phyloP scores from a whole-genome alignment of 139 green algal genomes.

The Micractinium sp. region DNA sequence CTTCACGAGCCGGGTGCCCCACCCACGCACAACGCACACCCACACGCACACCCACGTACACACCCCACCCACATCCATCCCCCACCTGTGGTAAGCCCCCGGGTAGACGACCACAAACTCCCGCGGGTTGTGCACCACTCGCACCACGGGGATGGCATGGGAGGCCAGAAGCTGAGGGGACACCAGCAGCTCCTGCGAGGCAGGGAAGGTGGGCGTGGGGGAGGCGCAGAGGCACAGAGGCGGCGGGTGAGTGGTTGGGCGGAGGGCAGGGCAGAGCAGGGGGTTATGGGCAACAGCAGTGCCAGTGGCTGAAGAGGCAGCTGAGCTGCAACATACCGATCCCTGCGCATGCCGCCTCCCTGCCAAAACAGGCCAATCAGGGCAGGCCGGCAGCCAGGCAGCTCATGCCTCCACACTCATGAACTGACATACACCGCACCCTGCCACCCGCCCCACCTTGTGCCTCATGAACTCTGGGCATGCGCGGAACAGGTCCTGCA shows the following conservation, averaged over 20 bases:
- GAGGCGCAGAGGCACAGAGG: not conserved
- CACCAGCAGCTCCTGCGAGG: conserved; percentile 67
- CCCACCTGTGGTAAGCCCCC: conserved; percentile 53
- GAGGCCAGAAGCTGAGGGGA: conserved; percentile 62
- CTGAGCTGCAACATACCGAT: too few relatives aligned
- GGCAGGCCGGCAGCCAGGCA: not conserved
- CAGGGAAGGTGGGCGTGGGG: not conserved
- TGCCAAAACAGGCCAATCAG: too few relatives aligned
- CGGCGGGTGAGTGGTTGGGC: too few relatives aligned
- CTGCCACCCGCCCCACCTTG: conserved; percentile 69
- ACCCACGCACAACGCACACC: too few relatives aligned
- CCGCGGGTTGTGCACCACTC: conserved; percentile 57
- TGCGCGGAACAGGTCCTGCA: conserved; percentile 60
- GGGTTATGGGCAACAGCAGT: not conserved
- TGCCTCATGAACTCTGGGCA: conserved; percentile 80
- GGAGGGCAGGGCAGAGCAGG: not conserved
- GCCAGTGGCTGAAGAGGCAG: not conserved
- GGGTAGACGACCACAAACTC: conserved; percentile 87
- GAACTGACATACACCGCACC: too few relatives aligned
- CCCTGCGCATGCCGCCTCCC: not conserved
- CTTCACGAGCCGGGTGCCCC: too few relatives aligned
- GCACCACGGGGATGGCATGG: conserved; percentile 63
- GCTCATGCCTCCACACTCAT: too few relatives aligned
- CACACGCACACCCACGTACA: not conserved
- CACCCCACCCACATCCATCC: not conserved